Base-by-base conservation (phyloP, 2,329 filamentous ascomycete species). In the Purpureocillium takamizusanense region DNA sequence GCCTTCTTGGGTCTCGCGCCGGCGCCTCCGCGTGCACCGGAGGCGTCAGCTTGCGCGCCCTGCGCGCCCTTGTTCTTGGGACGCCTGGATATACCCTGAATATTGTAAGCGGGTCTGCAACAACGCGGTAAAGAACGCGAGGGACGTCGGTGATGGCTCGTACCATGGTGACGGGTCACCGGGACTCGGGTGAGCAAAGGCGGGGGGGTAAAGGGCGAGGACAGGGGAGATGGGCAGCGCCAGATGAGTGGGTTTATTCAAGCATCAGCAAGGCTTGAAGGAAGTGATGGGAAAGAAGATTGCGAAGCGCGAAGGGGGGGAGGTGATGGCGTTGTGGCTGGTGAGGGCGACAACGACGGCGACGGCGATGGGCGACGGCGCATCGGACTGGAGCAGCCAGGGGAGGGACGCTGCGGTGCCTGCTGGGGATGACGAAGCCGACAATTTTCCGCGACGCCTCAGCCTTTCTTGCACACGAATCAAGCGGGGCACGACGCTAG, bases 1-100 rank as follows among this genome's bases (percentile, higher is more conserved):
- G 92, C 92, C 69, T 97, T 97, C 67, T 89, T 90, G 51, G 94
- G 86, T 64, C 86, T 86, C 46, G 79, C 61, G 46, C 54, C 61
- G 51, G 55, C 61, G 44, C 51, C 54, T 39, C 50, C 50, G 13
- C 43, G 44, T 41, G 53, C 56, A 45, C 56, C 60, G 39, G 60
- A 61, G 31, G 58, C 56, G 41, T 62, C 62, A 43, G 61, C 55
- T 42, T 62, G 59, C 39, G 62, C 69, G 46, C 50, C 50, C 16
- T 56, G 51, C 34, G 53, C 56, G 41, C 54, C 49, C 45, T 62
- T 65, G 46, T 63, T 59, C 54, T 63, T 65, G 40, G 62, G 60
- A 49, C 62, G 60, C 51, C 57, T 51, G 42, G 62, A 60, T 51
- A 63, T 60, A 55, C 54, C 62, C 62, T 65, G 41, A 21, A 35